Percentiles rank a stretch among this genome's conserved stretches.
Conservation (phyloP, 148 eudicot genomes). For the Arbutus unedo region DNA sequence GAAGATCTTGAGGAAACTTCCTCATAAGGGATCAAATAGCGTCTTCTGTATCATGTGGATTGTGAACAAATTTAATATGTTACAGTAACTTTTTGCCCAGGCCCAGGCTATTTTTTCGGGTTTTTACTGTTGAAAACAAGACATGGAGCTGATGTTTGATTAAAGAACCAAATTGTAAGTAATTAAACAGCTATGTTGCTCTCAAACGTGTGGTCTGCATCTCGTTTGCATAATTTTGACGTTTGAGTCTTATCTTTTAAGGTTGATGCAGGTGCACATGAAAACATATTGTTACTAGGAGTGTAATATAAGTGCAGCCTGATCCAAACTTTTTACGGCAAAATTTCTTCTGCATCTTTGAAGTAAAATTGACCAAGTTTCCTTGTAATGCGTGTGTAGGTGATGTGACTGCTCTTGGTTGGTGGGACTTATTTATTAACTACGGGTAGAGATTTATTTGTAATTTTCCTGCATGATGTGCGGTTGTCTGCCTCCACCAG, state of each 20-base stretch:
- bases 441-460: constrained; percentile 30
- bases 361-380: not conserved
- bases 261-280: not conserved
- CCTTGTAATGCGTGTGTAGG: constrained; percentile 22
- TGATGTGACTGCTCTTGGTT: constrained; percentile 41
- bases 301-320: not conserved
- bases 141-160: not conserved
- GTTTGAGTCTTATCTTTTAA: not conserved
- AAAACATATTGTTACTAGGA: not conserved
- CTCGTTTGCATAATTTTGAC: not conserved
- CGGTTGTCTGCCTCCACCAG: not conserved
- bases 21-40: no score
- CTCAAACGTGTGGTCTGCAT: not conserved
- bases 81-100: not conserved
- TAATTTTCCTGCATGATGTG: not conserved
- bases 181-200: not conserved
- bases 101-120: not conserved
- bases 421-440: constrained; percentile 54
- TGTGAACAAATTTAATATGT: no score
- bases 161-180: not conserved
- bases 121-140: not conserved
- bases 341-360: not conserved
- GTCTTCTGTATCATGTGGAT: no score
- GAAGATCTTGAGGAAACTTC: no score
- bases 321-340: not conserved